Conservation (phyloP, 352 stramenopile species). For the Globisporangium ultimum region DNA sequence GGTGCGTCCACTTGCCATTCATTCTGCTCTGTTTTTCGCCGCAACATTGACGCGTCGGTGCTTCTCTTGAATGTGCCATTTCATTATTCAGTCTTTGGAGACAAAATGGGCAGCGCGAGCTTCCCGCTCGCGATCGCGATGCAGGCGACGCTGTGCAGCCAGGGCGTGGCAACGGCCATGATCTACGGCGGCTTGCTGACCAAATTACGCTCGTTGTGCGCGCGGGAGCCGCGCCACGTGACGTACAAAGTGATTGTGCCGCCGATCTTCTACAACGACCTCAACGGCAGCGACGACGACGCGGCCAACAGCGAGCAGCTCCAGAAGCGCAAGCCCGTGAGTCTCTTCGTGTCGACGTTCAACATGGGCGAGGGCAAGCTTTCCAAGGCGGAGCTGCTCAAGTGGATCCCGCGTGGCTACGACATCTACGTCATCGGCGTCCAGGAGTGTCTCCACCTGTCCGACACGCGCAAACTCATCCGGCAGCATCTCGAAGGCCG, state of each 20-base stretch:
- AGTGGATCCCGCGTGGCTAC: constrained; percentile 83
- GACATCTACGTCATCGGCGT: constrained; percentile 91
- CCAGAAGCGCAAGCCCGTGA: constrained; percentile 38
- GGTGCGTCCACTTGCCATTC: constrained; percentile 26
- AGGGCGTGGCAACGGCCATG: constrained; percentile 59
- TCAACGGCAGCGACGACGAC: constrained; percentile 6
- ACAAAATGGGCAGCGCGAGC: constrained; percentile 31
- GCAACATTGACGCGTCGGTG: constrained; percentile 13
- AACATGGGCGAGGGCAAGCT: constrained; percentile 79
- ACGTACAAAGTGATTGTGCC: constrained; percentile 33
- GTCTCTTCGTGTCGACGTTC: constrained; percentile 82
- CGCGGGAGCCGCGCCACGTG: constrained; percentile 15
- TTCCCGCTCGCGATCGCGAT: constrained; percentile 59
- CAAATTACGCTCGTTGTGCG: constrained; percentile 32
- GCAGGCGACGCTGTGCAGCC: constrained; percentile 59
- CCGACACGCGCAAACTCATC: constrained; percentile 56
- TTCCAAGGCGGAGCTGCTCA: constrained; percentile 42
- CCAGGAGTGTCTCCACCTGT: constrained; percentile 85
- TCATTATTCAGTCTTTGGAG: constrained; percentile 51
- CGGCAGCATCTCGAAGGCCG: constrained; percentile 59
- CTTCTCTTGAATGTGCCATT: too few species aligned
- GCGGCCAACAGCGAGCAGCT: constrained; percentile 4
- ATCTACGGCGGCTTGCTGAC: constrained; percentile 57
- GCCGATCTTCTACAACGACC: constrained; percentile 26
- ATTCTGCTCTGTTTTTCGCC: constrained; percentile 1